Conservation (phyloP, 192 early-diverging fungal genomes). For the Linnemannia hyalina region DNA sequence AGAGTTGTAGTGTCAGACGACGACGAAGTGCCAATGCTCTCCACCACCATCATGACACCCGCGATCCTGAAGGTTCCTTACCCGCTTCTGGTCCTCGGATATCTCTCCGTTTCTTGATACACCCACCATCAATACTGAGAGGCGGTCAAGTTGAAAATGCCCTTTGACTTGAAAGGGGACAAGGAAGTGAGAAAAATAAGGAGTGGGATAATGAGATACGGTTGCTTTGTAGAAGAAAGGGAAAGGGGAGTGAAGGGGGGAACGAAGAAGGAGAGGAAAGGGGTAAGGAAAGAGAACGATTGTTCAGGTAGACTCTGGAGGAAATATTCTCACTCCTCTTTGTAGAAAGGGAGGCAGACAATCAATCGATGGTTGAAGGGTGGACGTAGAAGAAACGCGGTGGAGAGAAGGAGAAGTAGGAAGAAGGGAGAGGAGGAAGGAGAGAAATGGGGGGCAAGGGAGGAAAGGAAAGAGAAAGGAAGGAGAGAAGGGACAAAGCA, state of each 20-base stretch:
- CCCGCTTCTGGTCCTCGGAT: too few relatives aligned
- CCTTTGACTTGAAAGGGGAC: too few relatives aligned
- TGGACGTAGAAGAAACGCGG: not conserved
- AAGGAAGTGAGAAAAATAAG: not conserved
- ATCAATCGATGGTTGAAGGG: not conserved
- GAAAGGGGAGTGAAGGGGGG: not conserved
- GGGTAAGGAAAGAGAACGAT: not conserved
- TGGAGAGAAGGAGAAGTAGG: not conserved
- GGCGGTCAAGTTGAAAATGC: too few relatives aligned
- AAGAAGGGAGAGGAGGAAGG: not conserved
- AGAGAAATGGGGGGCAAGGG: not conserved
- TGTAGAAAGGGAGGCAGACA: not conserved
- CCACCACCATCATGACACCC: too few relatives aligned
- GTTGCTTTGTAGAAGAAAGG: not conserved
- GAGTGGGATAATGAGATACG: not conserved
- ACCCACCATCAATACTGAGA: too few relatives aligned
- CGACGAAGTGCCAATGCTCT: too few relatives aligned
- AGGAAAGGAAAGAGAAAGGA: not conserved
- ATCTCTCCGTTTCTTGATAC: too few relatives aligned
- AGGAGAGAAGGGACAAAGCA: not conserved
- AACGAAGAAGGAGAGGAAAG: not conserved
- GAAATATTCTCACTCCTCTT: conserved; percentile 7
- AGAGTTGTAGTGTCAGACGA: too few relatives aligned
- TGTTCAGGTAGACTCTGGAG: too few relatives aligned
- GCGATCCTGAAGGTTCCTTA: too few relatives aligned